These are phyloP conservation scores for Kewa caespitosa DNA, from an alignment of 179 eudicot species.

Conservation along the genomic window DNA sequence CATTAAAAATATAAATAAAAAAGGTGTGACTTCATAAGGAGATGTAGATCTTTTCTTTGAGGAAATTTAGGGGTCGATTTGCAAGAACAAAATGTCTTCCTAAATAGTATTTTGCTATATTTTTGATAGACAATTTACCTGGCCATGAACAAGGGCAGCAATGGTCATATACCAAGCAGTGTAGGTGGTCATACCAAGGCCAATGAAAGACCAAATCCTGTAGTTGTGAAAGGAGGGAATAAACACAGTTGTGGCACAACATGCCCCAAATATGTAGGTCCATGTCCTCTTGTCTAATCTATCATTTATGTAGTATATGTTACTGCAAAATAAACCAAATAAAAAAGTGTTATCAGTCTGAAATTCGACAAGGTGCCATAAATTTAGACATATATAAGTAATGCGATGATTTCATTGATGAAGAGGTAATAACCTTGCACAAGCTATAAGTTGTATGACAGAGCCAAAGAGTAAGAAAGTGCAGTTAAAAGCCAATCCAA, in stretches of 20 bases:
- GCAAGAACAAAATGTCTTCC: no score
- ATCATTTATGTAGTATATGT: constrained; percentile 87
- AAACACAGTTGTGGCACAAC: constrained; percentile 88
- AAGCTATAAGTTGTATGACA: constrained; percentile 87
- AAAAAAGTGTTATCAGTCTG: not conserved
- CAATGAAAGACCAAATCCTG: constrained; percentile 84
- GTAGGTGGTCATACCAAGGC: constrained; percentile 91
- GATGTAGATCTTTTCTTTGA: no score
- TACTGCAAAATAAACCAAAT: constrained; percentile 42
- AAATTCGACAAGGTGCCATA: not conserved
- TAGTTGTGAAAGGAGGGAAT: constrained; percentile 90
- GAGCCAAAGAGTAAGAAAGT: constrained; percentile 91
- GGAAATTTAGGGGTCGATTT: no score
- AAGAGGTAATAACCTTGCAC: constrained; percentile 61
- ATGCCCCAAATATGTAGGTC: constrained; percentile 94
- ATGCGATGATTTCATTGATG: not conserved
- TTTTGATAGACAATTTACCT: constrained; percentile 39
- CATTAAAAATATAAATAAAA: no score
- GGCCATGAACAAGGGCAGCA: constrained; percentile 79
- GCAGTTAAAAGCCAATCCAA: constrained; percentile 80
- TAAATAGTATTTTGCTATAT: not conserved
- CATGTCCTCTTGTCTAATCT: constrained; percentile 87
- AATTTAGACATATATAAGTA: not conserved
- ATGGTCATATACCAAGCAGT: constrained; percentile 92
- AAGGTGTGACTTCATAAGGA: no score